Base-by-base conservation (phyloP, 148 eudicot species). In the Cornus controversa region DNA sequence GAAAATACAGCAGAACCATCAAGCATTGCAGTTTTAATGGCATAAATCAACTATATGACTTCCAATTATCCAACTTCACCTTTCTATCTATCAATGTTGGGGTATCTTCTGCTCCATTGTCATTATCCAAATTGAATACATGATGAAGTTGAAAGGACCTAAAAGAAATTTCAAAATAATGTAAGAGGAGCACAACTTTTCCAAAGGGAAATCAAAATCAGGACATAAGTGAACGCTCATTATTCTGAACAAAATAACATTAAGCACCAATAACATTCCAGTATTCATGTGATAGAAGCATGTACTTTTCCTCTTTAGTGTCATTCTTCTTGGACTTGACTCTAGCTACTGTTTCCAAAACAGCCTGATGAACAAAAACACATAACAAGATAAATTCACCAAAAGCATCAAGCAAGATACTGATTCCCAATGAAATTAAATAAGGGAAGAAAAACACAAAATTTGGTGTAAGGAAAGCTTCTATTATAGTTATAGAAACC, bases 261-360 rank as follows among this genome's bases (percentile, higher is more conserved):
- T 20, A 74, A 74, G 25, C 73, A 75, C 15, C 2, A 63, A 63
- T 6, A 36, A 6, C 64, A 37, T 29, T 16, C 16, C 0, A 66
- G 36, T 66, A 23, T 36, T 73, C 45, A 67, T 31, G 72, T 18
- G n/a, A 71, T 62, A 63, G 40, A 66, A 69, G 31, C 37, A 82
- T 88, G 74, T 93, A 91, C 96, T 94, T 94, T 64, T 94, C 98
- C 78, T 94, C 96, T 66, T 94, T 94, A n/a, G 92, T 94, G 29
- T 91, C 98, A 83, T 94, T 94, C 85, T 91, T 94, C 93, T 94
- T 94, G 37, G 92, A 70, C 91, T 85, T 91, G 81, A 94, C 96
- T 89, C 98, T 94, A 70, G 98, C 98, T 80, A 94, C 98, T 6
- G 98, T 94, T 86, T 91, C 98, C 92, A 94, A 76, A 71, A 89